A percentile compares a stretch with the other conserved stretches of the same genome.
Evolutionary conservation across 176 grass and related monocot genomes (phyloP).

Genomic region (Ananas comosus): DNA sequence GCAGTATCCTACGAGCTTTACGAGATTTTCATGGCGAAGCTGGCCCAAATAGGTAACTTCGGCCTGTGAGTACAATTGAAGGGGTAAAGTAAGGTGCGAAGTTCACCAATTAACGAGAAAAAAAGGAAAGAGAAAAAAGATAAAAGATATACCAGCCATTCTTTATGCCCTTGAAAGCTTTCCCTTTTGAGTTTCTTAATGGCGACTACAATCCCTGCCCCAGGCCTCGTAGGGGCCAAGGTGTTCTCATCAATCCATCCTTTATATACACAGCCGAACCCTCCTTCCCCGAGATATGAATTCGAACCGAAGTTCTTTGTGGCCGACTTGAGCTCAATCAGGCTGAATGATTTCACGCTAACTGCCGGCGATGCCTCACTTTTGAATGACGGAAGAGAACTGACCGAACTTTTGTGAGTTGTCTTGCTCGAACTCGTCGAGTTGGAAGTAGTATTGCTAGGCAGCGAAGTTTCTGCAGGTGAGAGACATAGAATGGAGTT

Average conservation of each 20-base stretch:
- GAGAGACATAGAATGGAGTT: neutral
- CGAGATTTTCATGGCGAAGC: slow-evolving; percentile 74
- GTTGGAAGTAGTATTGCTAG: slow-evolving; percentile 25
- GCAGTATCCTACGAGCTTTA: slow-evolving; percentile 76
- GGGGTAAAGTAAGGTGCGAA: neutral
- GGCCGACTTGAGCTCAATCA: slow-evolving; percentile 50
- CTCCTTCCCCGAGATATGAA: slow-evolving; percentile 65
- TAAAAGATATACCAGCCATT: slow-evolving; percentile 52
- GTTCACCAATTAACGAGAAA: neutral
- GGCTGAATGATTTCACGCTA: slow-evolving; percentile 48
- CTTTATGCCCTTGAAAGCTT: slow-evolving; percentile 79
- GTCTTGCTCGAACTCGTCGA: slow-evolving; percentile 26
- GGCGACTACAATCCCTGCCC: slow-evolving; percentile 55
- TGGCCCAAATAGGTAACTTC: slow-evolving; percentile 79
- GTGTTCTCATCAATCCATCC: slow-evolving; percentile 77
- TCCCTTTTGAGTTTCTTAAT: slow-evolving; percentile 86
- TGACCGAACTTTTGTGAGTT: slow-evolving; percentile 6
- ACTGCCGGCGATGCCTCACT: neutral
- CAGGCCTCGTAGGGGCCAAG: slow-evolving; percentile 46
- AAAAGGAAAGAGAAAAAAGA: neutral
- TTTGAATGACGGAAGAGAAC: slow-evolving; percentile 9
- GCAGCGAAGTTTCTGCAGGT: slow-evolving; percentile 29
- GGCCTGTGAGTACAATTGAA: slow-evolving; percentile 22
- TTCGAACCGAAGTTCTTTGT: slow-evolving; percentile 70
- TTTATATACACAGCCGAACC: slow-evolving; percentile 88